These are phyloP conservation scores for Purpureocillium takamizusanense DNA, from an alignment of 2,329 filamentous ascomycete species.

Conservation along the genomic window DNA sequence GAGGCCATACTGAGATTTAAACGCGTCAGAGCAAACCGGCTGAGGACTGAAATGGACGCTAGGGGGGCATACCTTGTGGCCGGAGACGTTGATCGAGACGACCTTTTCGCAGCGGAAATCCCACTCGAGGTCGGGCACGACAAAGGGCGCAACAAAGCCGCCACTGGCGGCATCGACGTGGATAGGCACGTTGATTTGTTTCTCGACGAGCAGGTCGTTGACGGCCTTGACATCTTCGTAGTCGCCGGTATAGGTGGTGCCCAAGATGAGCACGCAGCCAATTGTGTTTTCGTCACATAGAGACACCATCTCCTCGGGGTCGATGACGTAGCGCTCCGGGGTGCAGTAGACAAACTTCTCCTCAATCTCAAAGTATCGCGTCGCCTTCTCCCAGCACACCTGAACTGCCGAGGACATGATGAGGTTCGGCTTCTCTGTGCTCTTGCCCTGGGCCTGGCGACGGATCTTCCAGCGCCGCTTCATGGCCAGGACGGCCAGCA, in stretches of 20 bases:
- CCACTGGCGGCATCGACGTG: conserved; percentile 91
- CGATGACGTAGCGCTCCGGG: conserved; percentile 51
- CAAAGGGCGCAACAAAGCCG: conserved; percentile 89
- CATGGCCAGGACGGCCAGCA: conserved; percentile 80
- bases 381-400: conserved; percentile 93
- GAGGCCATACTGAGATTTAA: conserved; percentile 39
- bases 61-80: conserved; percentile 64
- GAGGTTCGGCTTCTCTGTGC: conserved; percentile 74
- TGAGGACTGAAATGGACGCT: conserved; percentile 16
- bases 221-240: conserved; percentile 91
- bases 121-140: conserved; percentile 76
- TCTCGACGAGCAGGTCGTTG: conserved; percentile 75
- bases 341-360: conserved; percentile 70
- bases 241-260: conserved; percentile 90
- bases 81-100: conserved; percentile 87
- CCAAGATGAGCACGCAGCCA: conserved; percentile 84
- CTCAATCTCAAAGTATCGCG: conserved; percentile 85
- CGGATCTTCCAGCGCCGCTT: conserved; percentile 91
- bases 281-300: conserved; percentile 66
- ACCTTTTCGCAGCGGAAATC: conserved; percentile 87
- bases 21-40: background rate
- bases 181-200: conserved; percentile 70
- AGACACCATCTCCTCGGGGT: conserved; percentile 50
- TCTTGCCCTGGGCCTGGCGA: conserved; percentile 74
- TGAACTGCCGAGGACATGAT: conserved; percentile 95